Conservation (phyloP, 495 filamentous ascomycete species). For the Hyaloscypha variabilis region DNA sequence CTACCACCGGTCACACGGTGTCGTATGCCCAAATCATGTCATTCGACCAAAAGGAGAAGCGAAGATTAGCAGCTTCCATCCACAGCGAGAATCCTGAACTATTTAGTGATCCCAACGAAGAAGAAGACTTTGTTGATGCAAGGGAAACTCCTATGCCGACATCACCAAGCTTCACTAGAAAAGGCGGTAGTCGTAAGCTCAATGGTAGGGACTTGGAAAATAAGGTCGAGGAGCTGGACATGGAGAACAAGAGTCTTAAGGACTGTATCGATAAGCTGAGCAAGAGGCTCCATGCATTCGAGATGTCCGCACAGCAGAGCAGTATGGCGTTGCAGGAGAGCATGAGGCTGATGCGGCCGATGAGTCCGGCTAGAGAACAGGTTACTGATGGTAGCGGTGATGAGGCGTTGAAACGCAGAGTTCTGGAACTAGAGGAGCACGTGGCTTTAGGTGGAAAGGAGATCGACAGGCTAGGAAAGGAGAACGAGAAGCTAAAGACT, state of each 20-base stretch:
- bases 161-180: slow-evolving; percentile 36
- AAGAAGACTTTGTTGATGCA: slow-evolving; percentile 87
- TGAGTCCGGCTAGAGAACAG: slow-evolving; percentile 34
- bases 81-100: slow-evolving; percentile 36
- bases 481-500: slow-evolving; percentile 69
- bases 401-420: slow-evolving; percentile 24
- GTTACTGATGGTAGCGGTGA: slow-evolving; percentile 28
- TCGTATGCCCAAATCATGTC: slow-evolving; percentile 87
- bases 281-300: slow-evolving; percentile 80
- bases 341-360: slow-evolving; percentile 64
- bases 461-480: slow-evolving; percentile 58
- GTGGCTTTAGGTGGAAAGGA: slow-evolving; percentile 51
- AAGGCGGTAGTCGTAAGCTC: slow-evolving; percentile 31
- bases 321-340: slow-evolving; percentile 81
- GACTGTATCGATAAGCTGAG: slow-evolving; percentile 76
- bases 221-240: slow-evolving; percentile 77
- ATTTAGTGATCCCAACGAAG: slow-evolving; percentile 50
- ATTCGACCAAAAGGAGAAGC: slow-evolving; percentile 68
- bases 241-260: slow-evolving; percentile 79
- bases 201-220: slow-evolving; percentile 48
- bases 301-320: slow-evolving; percentile 79
- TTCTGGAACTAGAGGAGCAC: slow-evolving; percentile 59
- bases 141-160: slow-evolving; percentile 56
- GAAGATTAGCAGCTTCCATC: slow-evolving; percentile 43
- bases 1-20: slow-evolving; percentile 82